Conservation (phyloP, 2,329 filamentous ascomycete species). For the Talaromyces atroroseus region DNA sequence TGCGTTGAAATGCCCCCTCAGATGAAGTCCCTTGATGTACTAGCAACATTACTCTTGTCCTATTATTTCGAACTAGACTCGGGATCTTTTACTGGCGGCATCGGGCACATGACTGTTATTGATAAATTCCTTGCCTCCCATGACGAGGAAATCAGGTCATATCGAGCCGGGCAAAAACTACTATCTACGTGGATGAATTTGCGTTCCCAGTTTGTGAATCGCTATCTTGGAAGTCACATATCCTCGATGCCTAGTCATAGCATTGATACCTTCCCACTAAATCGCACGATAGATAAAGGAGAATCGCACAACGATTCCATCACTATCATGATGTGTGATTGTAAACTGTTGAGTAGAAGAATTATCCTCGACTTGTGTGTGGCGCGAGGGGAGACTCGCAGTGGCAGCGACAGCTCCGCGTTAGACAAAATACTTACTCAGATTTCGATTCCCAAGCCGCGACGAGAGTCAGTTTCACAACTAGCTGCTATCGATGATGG, state of each 20-base stretch:
- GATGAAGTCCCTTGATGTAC: slow-evolving; percentile 1
- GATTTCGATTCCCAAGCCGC: slow-evolving; percentile 3
- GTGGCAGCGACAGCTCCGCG: not conserved
- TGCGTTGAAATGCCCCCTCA: not conserved
- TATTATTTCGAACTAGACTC: slow-evolving; percentile 9
- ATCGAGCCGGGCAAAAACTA: slow-evolving; percentile 1
- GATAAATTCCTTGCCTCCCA: slow-evolving; percentile 2
- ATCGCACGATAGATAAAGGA: slow-evolving; percentile 1
- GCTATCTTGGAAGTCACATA: slow-evolving; percentile 4
- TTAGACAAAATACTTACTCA: slow-evolving; percentile 3
- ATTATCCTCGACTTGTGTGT: slow-evolving; percentile 8
- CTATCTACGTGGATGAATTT: slow-evolving; percentile 9
- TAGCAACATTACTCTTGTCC: slow-evolving; percentile 7
- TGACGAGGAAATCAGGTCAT: slow-evolving; percentile 1
- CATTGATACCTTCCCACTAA: slow-evolving; percentile 5
- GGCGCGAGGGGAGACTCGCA: not conserved
- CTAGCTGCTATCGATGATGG: not conserved
- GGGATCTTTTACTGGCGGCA: slow-evolving; percentile 7
- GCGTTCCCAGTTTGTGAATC: slow-evolving; percentile 9
- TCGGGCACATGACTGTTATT: slow-evolving; percentile 10
- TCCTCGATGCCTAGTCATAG: not conserved
- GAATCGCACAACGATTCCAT: slow-evolving; percentile 6
- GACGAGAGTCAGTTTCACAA: slow-evolving; percentile 3
- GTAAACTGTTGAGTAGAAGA: slow-evolving; percentile 4
- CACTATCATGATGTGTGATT: slow-evolving; percentile 6